These are phyloP conservation scores for Pythium apleroticum DNA, from an alignment of 352 stramenopile species.

Conservation along the genomic window DNA sequence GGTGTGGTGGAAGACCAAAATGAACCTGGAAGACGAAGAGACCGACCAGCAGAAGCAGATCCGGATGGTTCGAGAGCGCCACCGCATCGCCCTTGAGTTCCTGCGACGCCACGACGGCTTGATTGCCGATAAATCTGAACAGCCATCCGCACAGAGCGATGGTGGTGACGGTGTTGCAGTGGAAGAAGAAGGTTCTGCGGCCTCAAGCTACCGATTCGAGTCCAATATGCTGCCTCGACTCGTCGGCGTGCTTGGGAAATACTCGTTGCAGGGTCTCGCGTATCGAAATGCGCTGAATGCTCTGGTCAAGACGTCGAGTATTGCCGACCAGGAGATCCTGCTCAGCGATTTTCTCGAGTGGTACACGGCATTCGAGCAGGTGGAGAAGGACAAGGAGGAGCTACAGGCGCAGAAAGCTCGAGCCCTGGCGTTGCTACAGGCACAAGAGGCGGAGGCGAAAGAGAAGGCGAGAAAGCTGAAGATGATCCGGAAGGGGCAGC, in stretches of 20 bases:
- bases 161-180: background rate
- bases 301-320: conserved; percentile 31
- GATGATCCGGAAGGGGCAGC: conserved; percentile 34
- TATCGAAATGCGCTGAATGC: conserved; percentile 51
- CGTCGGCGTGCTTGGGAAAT: conserved; percentile 47
- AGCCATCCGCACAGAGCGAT: background rate
- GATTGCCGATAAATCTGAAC: conserved; percentile 8
- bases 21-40: conserved; percentile 55
- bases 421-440: conserved; percentile 41
- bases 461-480: conserved; percentile 38
- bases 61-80: conserved; percentile 18
- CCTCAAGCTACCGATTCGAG: conserved; percentile 40
- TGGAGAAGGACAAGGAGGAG: conserved; percentile 48
- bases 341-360: conserved; percentile 51
- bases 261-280: conserved; percentile 48
- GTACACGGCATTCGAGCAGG: conserved; percentile 52
- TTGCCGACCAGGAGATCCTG: conserved; percentile 42
- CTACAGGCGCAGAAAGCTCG: conserved; percentile 40
- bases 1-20: conserved; percentile 74
- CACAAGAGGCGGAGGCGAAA: conserved; percentile 46
- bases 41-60: conserved; percentile 35
- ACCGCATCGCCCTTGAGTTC: conserved; percentile 36
- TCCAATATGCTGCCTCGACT: conserved; percentile 60
- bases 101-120: conserved; percentile 44
- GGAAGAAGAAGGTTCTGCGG: background rate